Evolutionary conservation across 371 early-diverging fungal species (phyloP), one percentile per base, ranked within the genome.

Genomic region (Mortierella sp.): DNA sequence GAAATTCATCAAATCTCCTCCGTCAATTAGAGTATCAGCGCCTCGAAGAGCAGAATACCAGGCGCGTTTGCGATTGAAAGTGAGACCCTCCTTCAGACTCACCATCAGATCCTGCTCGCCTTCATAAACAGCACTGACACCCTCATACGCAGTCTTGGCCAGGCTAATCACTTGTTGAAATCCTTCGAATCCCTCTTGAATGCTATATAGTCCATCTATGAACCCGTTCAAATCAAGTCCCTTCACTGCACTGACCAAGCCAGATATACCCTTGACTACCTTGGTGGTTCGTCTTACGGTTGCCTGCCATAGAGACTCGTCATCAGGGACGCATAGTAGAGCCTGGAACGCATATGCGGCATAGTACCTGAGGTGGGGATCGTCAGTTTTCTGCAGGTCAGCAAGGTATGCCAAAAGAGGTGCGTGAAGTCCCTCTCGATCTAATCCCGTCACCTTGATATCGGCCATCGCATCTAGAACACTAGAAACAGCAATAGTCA

Each of bases 291-390:
- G 53, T 45, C 73, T 45, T 0, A 52, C 36, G 8, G 8, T 28
- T 53, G 13, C 55, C 16, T 11, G 32, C 40, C 24, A 52, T 11
- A 8, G 55, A 40, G 19, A 5, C 28, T 69, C 70, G 21, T 69
- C n/a, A 28, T 69, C 58, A 7, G 63, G 57, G 11, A 69, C 24
- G 57, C 32, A 63, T 22, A 41, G 47, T 13, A 69, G 58, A 2
- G 58, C 63, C 22, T 69, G 70, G 33, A 45, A 69, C 3, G 70
- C 70, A n/a, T 69, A 69, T 1, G 63, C 9, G 0, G 63, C 70
- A 11, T 63, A 52, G 48, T 57, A 63, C 33, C 13, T 21, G 5
- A 69, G 7, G 22, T 62, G 52, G 28, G 63, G 70, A 40, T 69
- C 70, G 33, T 52, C 13, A 57, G 45, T 63, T 9, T 19, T 40